These are phyloP conservation scores for Colletotrichum zoysiae DNA, from an alignment of 2,329 filamentous ascomycete genomes.

Conservation along the genomic window DNA sequence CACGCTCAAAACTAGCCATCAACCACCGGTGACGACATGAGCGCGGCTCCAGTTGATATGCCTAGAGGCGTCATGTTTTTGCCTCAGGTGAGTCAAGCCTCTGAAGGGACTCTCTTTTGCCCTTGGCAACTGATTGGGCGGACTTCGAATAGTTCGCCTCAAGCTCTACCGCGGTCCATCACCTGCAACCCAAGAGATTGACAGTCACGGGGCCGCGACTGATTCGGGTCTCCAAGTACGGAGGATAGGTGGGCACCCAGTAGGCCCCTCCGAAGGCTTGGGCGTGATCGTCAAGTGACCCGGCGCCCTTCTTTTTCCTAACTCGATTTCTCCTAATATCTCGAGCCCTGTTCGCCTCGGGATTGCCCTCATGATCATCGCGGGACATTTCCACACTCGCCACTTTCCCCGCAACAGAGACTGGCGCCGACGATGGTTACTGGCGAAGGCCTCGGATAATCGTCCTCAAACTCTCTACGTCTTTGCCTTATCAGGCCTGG, in stretches of 20 bases:
- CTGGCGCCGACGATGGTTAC: constrained; percentile 35
- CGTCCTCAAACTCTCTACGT: constrained; percentile 10
- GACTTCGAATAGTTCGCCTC: constrained; percentile 17
- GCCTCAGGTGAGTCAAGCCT: constrained; percentile 24
- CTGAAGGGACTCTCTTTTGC: constrained; percentile 8
- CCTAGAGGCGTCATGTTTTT: neutral
- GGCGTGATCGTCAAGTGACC: constrained; percentile 30
- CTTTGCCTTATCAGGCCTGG: constrained; percentile 27
- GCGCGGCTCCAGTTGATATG: neutral
- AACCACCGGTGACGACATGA: constrained; percentile 6
- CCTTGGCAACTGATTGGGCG: neutral
- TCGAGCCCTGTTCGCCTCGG: constrained; percentile 20
- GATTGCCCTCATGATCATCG: constrained; percentile 24
- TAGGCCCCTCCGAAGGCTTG: constrained; percentile 1
- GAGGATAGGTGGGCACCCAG: neutral
- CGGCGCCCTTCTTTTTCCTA: constrained; percentile 36
- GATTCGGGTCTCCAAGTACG: constrained; percentile 19
- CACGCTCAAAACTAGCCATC: too few relatives aligned
- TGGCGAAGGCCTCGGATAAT: constrained; percentile 23
- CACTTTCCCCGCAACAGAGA: constrained; percentile 36
- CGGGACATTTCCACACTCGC: constrained; percentile 30
- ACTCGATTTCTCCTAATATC: constrained; percentile 9
- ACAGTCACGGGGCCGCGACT: constrained; percentile 25
- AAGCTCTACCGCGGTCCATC: neutral
- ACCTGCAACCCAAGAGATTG: constrained; percentile 15